phyloP scores from a whole-genome alignment of 2,329 filamentous ascomycete species.

The Botryotinia narcissicola region DNA sequence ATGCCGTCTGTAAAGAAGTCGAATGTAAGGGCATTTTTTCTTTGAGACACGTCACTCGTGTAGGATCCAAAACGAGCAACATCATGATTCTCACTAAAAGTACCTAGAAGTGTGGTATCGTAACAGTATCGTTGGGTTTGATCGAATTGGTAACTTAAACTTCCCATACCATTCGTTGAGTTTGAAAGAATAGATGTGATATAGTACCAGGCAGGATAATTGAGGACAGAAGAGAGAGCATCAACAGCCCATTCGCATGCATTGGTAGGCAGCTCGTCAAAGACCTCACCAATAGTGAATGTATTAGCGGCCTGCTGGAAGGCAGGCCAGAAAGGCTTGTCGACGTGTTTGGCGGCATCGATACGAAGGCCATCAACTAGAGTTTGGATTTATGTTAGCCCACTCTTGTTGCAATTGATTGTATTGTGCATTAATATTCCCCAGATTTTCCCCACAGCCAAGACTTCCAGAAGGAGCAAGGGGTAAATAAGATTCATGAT shows the following conservation, averaged over 20 bases:
- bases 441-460: slow-evolving; percentile 9
- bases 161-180: slow-evolving; percentile 33
- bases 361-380: slow-evolving; percentile 48
- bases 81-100: slow-evolving; percentile 47
- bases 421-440: slow-evolving; percentile 47
- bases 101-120: slow-evolving; percentile 41
- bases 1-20: slow-evolving; percentile 50
- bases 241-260: slow-evolving; percentile 28
- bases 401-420: slow-evolving; percentile 32
- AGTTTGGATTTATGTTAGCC: neutral
- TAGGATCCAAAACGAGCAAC: slow-evolving; percentile 40
- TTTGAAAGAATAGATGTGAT: slow-evolving; percentile 40
- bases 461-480: slow-evolving; percentile 42
- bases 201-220: slow-evolving; percentile 40
- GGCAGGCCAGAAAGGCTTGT: slow-evolving; percentile 51
- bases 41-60: slow-evolving; percentile 30
- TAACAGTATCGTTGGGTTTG: slow-evolving; percentile 35
- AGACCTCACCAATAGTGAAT: slow-evolving; percentile 60
- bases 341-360: slow-evolving; percentile 48
- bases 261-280: slow-evolving; percentile 51
- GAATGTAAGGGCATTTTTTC: slow-evolving; percentile 49
- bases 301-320: slow-evolving; percentile 55
- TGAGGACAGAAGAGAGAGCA: slow-evolving; percentile 22
- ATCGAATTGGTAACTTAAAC: slow-evolving; percentile 37
- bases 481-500: slow-evolving; percentile 43